These are phyloP conservation scores for Carex pumila DNA, from an alignment of 176 grass and related monocot genomes.

Conservation along the genomic window DNA sequence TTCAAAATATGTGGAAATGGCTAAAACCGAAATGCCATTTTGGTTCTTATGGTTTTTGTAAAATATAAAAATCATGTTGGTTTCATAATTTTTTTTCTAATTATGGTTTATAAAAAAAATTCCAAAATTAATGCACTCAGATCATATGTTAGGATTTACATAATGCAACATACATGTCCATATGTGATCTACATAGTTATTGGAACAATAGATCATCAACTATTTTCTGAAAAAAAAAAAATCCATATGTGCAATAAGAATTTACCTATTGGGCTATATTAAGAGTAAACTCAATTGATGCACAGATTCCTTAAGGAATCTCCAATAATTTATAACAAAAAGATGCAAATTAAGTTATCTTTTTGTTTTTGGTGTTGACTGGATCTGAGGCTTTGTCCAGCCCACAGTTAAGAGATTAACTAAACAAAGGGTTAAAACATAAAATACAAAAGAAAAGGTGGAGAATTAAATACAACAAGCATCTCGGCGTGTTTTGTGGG, in stretches of 20 bases:
- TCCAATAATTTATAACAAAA: constrained; percentile 13
- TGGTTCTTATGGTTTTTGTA: too few relatives aligned
- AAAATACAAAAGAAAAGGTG: background rate
- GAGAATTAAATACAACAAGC: background rate
- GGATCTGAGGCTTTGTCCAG: background rate
- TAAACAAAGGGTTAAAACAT: background rate
- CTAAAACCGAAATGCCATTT: too few relatives aligned
- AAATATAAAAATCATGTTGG: too few relatives aligned
- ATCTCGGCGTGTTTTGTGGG: constrained; percentile 17
- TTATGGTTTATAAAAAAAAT: too few relatives aligned
- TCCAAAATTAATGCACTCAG: too few relatives aligned
- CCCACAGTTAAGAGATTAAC: background rate
- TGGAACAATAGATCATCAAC: too few relatives aligned
- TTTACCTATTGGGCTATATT: background rate
- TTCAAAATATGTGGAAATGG: too few relatives aligned
- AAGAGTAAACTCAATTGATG: background rate
- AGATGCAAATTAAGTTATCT: background rate
- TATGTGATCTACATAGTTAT: too few relatives aligned
- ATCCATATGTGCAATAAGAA: background rate
- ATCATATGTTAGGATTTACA: background rate
- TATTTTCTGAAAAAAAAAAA: too few relatives aligned
- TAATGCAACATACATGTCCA: background rate
- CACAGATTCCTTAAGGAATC: constrained; percentile 10
- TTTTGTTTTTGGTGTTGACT: constrained; percentile 11
- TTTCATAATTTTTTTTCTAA: too few relatives aligned